Percentiles rank a stretch among this genome's conserved stretches.
Conservation (phyloP, 495 filamentous ascomycete species). For the Cercophora sp. region DNA sequence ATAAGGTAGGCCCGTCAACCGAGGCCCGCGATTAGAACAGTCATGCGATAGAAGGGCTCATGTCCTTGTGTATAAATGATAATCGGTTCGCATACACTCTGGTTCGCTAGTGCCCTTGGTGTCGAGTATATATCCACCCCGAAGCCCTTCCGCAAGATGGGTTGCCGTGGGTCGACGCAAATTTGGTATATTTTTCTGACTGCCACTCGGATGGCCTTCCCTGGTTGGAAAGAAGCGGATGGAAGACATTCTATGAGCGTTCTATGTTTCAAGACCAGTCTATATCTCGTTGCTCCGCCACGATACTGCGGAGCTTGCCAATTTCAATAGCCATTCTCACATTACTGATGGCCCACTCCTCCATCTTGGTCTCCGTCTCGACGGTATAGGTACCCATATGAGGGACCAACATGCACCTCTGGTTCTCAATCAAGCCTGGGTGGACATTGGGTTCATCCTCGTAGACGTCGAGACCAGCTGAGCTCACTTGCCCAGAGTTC, state of each 20-base stretch:
- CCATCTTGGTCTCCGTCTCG: constrained; percentile 72
- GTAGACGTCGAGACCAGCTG: constrained; percentile 74
- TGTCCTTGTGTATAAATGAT: constrained; percentile 4
- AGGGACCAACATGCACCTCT: constrained; percentile 68
- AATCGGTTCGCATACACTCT: neutral
- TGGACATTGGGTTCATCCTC: constrained; percentile 75
- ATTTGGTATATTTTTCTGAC: no score
- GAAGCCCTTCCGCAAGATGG: no score
- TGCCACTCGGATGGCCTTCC: no score
- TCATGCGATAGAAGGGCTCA: constrained; percentile 4
- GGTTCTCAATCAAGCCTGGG: constrained; percentile 63
- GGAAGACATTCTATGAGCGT: neutral
- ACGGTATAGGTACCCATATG: constrained; percentile 71
- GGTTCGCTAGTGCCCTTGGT: no score
- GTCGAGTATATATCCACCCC: no score
- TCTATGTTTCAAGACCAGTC: constrained; percentile 10
- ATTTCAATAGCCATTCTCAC: constrained; percentile 58
- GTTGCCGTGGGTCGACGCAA: no score
- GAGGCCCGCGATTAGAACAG: constrained; percentile 15
- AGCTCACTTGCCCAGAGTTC: constrained; percentile 61
- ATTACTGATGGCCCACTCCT: constrained; percentile 67
- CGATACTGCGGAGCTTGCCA: constrained; percentile 63
- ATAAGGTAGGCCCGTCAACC: constrained; percentile 30
- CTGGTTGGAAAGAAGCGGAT: neutral
- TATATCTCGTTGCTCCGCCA: constrained; percentile 59